Base-by-base conservation (phyloP, 2,329 filamentous ascomycete genomes). In the Didymella lethalis region DNA sequence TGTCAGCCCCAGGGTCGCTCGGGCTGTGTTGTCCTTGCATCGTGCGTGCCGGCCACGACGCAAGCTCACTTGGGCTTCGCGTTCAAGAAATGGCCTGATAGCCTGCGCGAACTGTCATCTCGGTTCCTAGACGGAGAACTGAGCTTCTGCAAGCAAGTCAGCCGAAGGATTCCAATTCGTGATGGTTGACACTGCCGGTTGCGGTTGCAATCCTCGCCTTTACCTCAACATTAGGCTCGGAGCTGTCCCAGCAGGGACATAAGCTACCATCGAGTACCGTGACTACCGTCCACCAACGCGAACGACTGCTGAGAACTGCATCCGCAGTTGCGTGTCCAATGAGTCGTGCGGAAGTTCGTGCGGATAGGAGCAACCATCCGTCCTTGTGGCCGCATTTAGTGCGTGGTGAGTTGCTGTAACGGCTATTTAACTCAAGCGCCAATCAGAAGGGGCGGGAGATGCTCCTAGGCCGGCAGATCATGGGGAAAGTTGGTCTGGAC, bases 21-120 rank as follows among this genome's bases (percentile, higher is more conserved):
- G 43, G 48, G 44, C 48, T 48, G 48, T 52, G 49, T 44, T 58
- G 55, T 50, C 46, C 56, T 59, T 59, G 56, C 56, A 59, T 59
- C 23, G 56, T 54, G 56, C 56, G 40, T 54, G 26, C 28, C 56
- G 46, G 56, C 20, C 45, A 29, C 31, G 40, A 40, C 29, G 40
- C 44, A 38, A 45, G 8, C 34, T 31, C 28, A 45, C 23, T 20
- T 46, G 47, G n/a, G 16, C 25, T 45, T 32, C 26, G 31, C 34
- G 2, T 26, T 10, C 34, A 32, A 11, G 11, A 18, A 40, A 43
- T 50, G 50, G 40, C 23, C 51, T 54, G 50, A 41, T 50, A 26
- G 18, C n/a, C 29, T 38, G 45, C 46, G 23, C 40, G 7, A 28
- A 50, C 12, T 53, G 31, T 36, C 23, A 29, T 28, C 26, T 18